Conservation (phyloP, 495 filamentous ascomycete genomes). For the Entonaema liquescens region DNA sequence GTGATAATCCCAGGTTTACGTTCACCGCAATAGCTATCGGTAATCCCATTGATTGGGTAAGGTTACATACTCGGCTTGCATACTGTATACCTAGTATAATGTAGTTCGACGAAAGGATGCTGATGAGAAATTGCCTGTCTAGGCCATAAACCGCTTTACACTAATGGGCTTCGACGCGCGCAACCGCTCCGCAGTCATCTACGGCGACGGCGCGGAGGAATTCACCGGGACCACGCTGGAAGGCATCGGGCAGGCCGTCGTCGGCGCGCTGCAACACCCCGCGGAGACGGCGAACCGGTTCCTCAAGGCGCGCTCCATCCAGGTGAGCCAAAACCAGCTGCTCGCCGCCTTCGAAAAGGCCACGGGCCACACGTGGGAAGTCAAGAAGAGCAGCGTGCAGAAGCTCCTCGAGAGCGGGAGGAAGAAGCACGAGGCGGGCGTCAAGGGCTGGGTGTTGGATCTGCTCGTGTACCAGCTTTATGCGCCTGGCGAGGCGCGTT, state of each 20-base stretch:
- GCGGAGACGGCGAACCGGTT: slow-evolving; percentile 57
- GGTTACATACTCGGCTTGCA: slow-evolving; percentile 1
- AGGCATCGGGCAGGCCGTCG: slow-evolving; percentile 55
- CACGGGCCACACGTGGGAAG: slow-evolving; percentile 43
- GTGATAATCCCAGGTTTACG: slow-evolving; percentile 47
- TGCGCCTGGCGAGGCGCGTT: slow-evolving; percentile 36
- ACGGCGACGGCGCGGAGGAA: slow-evolving; percentile 54
- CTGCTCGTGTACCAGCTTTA: slow-evolving; percentile 43
- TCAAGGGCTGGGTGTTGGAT: slow-evolving; percentile 34
- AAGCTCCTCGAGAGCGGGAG: slow-evolving; percentile 43
- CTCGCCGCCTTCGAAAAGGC: slow-evolving; percentile 51
- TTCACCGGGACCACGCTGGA: slow-evolving; percentile 56
- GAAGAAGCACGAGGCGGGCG: slow-evolving; percentile 28
- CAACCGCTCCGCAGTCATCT: slow-evolving; percentile 50
- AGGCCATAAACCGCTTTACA: slow-evolving; percentile 40
- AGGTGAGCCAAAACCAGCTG: slow-evolving; percentile 53
- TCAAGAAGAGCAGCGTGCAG: slow-evolving; percentile 42
- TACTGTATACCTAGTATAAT: too few relatives aligned
- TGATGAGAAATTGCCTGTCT: slow-evolving; percentile 3
- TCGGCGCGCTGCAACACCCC: slow-evolving; percentile 51
- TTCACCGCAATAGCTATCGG: slow-evolving; percentile 56
- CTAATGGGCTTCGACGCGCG: slow-evolving; percentile 52
- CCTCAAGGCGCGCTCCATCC: slow-evolving; percentile 54
- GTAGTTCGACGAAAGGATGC: neutral
- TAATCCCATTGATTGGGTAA: slow-evolving; percentile 52